phyloP scores from a whole-genome alignment of 768 basidiomycete species.

The Lactarius akahatsu region DNA sequence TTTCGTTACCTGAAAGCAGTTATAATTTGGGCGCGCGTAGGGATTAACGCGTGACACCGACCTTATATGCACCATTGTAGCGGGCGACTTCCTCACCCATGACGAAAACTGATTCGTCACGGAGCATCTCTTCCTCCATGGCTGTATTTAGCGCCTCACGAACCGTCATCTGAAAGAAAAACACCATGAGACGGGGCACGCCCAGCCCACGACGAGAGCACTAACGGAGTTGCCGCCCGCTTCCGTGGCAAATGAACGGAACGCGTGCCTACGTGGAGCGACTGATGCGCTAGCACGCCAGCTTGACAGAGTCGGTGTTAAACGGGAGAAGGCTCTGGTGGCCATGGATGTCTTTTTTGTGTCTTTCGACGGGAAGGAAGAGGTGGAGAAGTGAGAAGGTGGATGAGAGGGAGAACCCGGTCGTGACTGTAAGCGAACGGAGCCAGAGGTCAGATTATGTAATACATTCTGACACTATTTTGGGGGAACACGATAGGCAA shows the following conservation, averaged over 20 bases:
- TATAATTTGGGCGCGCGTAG: background rate
- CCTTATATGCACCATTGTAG: conserved; percentile 98
- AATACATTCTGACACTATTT: conserved; percentile 10
- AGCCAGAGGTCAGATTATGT: background rate
- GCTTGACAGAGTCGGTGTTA: conserved; percentile 49
- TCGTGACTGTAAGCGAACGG: background rate
- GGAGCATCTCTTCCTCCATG: conserved; percentile 99
- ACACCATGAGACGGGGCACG: conserved; percentile 22
- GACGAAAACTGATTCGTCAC: conserved; percentile 93
- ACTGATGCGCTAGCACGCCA: conserved; percentile 46
- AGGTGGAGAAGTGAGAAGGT: conserved; percentile 36
- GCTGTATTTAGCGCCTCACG: conserved; percentile 96
- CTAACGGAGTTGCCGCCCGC: conserved; percentile 46
- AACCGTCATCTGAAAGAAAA: conserved; percentile 78
- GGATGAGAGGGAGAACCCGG: background rate
- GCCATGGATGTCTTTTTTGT: conserved; percentile 48
- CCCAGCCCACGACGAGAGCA: conserved; percentile 38
- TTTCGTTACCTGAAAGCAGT: conserved; percentile 77
- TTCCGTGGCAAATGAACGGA: conserved; percentile 66
- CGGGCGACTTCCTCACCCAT: conserved; percentile 97
- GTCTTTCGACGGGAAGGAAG: conserved; percentile 32
- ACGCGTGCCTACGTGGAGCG: conserved; percentile 43
- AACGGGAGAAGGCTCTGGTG: conserved; percentile 60
- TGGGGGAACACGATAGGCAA: conserved; percentile 20
- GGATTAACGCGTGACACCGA: conserved; percentile 34